Evolutionary conservation across 176 grass and related monocot species (phyloP), one percentile per base, ranked within the genome.

Genomic region (Leersia perrieri): DNA sequence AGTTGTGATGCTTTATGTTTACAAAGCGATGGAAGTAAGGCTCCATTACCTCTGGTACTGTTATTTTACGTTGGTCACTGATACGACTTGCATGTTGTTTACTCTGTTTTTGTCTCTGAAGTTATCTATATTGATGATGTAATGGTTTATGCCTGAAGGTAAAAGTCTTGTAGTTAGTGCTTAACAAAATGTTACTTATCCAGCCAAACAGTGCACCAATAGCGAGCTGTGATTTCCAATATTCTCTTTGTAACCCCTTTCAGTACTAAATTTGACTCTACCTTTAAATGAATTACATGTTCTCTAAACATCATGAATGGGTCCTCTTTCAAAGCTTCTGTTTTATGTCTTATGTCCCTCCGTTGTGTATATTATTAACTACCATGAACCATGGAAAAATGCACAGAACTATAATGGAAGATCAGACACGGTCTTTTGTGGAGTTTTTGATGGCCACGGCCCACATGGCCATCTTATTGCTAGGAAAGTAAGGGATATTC

Each of bases 381-480:
- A 34, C 31, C 57, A 35, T 27, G 33, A 38, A 61, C 35, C 3
- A 4, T 28, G 64, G 15, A 28, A 74, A 60, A 33, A 57, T 77
- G 45, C 60, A 41, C 84, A 90, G 89, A 90, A 90, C 29, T 87
- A 87, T 72, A 87, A 90, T 47, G 84, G 84, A 83, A 90, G 84
- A 83, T 9, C 84, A 76, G 94, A 90, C 68, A 90, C 90, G 36
- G 36, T 89, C 33, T 97, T 94, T 84, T 97, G 94, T 85, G 94
- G 94, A 70, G 92, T 97, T 80, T 97, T 97, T 79, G 94, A 97
- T 32, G 94, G 94, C 22, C 94, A 97, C 67, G 94, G 94, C 35
- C 94, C 94, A 74, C 87, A 90, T 82, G 94, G 94, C 35, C 94
- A 97, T 92, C 79, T 94, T 11, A 83, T 97, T 11, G 92, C 94